Evolutionary conservation across 2,329 filamentous ascomycete species (phyloP), one percentile per base, ranked within the genome.

Genomic region (Cephalotrichum gorgonifer): DNA sequence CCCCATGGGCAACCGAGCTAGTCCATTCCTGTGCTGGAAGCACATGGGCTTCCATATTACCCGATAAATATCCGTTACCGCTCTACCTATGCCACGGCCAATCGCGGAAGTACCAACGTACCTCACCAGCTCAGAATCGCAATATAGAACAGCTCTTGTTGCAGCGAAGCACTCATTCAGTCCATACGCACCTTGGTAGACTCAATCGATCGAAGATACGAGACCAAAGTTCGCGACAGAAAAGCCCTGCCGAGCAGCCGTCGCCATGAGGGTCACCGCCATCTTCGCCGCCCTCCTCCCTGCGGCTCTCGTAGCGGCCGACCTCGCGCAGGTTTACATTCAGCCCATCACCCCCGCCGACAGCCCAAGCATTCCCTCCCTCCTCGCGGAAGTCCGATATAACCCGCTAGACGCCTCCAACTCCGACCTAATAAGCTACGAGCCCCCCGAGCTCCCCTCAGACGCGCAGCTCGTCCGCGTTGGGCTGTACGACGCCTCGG

Each of bases 371-470:
- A 51, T 60, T 6, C 64, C 73, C 48, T 60, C 58, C 43, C 64
- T 65, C n/a, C 74, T 84, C 50, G 79, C 78, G 54, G 72, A 78
- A 53, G 64, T 83, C 51, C 64, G 70, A 51, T 82, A 78, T 69
- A 72, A 80, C 58, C 59, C 67, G 26, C 61, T 64, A n/a, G 60
- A 67, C 3, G 60, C 67, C 35, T 61, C 64, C 38, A 63, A 66
- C n/a, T 66, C 75, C 31, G 66, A 71, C 30, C 60, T 83, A 28
- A 53, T 70, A 43, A 69, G 71, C 27, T 84, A 78, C 65, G 75
- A 81, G 52, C 69, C 73, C 2, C 79, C 79, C 38, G 73, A 78
- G 43, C 59, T 78, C 8, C 65, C 70, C 20, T 64, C 70, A 4
- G 62, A 65, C 6, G 60, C 67, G 5, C 56, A 59, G n/a, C 70